phyloP scores from a whole-genome alignment of 1,284 basidiomycete genomes.

The Phenoliferia sp. region DNA sequence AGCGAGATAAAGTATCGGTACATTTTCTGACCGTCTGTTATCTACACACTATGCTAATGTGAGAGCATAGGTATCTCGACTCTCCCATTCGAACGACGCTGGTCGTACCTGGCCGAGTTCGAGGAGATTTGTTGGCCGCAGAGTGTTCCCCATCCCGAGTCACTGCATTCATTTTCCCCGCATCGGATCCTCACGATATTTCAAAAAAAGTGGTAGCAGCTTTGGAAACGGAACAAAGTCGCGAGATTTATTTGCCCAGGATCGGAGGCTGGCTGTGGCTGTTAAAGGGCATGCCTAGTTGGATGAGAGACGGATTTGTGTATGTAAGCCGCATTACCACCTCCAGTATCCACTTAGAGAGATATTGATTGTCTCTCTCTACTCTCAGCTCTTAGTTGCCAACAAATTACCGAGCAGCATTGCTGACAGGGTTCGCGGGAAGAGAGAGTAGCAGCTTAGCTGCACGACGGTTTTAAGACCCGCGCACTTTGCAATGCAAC shows the following conservation, averaged over 20 bases:
- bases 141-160: background rate
- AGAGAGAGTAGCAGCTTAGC: no score
- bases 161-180: background rate
- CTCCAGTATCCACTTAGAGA: no score
- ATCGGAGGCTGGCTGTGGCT: background rate
- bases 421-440: no score
- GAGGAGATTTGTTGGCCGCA: background rate
- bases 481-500: no score
- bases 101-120: constrained; percentile 4
- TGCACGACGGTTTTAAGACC: no score
- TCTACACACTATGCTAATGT: background rate
- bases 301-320: no score
- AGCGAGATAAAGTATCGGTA: constrained; percentile 28
- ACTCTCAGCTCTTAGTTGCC: no score
- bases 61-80: background rate
- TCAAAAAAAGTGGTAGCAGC: constrained; percentile 2
- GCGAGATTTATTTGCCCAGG: background rate
- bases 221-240: background rate
- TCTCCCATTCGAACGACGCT: constrained; percentile 2
- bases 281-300: background rate
- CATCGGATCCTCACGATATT: background rate
- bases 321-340: no score
- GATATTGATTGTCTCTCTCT: no score
- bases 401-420: no score
- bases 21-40: background rate